A percentile compares a stretch with the other conserved stretches of the same genome.
phyloP scores from a whole-genome alignment of 495 filamentous ascomycete species.

The Xylaria venustula region DNA sequence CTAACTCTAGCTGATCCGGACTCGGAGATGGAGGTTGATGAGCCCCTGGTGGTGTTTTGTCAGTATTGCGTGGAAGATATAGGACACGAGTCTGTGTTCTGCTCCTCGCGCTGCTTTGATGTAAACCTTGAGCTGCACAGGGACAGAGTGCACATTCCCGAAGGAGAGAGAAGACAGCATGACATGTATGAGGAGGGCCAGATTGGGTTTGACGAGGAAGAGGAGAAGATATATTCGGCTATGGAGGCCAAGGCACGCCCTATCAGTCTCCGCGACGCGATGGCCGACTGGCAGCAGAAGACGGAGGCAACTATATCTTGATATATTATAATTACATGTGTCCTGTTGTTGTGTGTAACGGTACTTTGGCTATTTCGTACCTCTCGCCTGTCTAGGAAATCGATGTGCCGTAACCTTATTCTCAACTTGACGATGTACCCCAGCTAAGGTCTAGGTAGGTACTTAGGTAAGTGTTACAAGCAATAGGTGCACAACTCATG shows the following conservation, averaged over 20 bases:
- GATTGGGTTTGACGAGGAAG: constrained; percentile 28
- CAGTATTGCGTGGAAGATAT: constrained; percentile 37
- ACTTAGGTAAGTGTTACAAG: too few relatives aligned
- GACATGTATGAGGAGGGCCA: constrained; percentile 27
- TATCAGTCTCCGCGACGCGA: constrained; percentile 28
- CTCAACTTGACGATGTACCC: too few relatives aligned
- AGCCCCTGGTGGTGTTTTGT: constrained; percentile 32
- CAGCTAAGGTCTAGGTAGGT: too few relatives aligned
- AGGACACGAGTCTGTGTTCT: constrained; percentile 36
- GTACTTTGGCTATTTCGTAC: too few relatives aligned
- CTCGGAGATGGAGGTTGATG: constrained; percentile 20
- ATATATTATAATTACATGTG: background rate
- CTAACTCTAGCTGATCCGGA: constrained; percentile 21
- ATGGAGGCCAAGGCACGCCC: constrained; percentile 30
- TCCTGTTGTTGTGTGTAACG: background rate
- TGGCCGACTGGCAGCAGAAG: constrained; percentile 35
- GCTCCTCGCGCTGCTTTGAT: constrained; percentile 39
- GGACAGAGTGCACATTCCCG: constrained; percentile 37
- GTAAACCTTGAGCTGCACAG: constrained; percentile 42
- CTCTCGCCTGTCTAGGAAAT: too few relatives aligned
- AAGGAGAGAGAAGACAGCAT: constrained; percentile 21
- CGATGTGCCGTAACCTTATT: too few relatives aligned
- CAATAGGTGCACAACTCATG: too few relatives aligned
- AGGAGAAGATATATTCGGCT: constrained; percentile 30
- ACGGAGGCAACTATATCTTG: constrained; percentile 15